Evolutionary conservation across 2,329 filamentous ascomycete species (phyloP), one percentile per base, ranked within the genome.

Genomic region (Plectosphaerella sp.): DNA sequence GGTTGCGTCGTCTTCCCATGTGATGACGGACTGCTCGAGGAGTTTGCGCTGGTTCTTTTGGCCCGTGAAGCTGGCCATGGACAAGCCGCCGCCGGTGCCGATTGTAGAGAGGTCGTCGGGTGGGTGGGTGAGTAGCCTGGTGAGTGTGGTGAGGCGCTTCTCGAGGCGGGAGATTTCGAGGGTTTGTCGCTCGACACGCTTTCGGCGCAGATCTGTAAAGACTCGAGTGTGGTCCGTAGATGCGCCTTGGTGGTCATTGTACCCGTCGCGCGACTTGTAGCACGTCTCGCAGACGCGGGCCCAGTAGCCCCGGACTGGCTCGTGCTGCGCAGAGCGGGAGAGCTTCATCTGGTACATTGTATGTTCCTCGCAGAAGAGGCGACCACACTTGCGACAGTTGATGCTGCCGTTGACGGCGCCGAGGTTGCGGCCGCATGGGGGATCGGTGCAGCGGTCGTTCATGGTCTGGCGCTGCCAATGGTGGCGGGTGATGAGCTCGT

Each of bases 321-420:
- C 94, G 69, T 97, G 91, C 53, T 86, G 82, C 4, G 94, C 94
- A 28, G 91, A 88, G 51, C 92, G 80, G 9, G 92, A 96, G 11
- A 99, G 78, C 75, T 95, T 97, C 89, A 97, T 97, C 73, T 99
- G 93, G 65, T 97, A 99, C 92, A 99, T 96, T 49, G 94, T 97
- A 67, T 99, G 94, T 61, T 93, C 89, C 64, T 97, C 94, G 69
- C 94, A 99, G 66, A 97, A 99, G 41, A 99, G 73, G 61, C 87
- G 87, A 7, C 94, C 94, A 63, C 94, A 99, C 57, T 92, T 91
- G 57, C 94, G 82, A 69, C 94, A 99, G 67, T 99, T 97, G 62
- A 99, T 86, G 62, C 80, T 91, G 16, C 91, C 91, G 62, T 88
- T 92, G 7, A 88, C 79, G 3, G 87, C 80, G 1, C 91, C 91